Percentiles rank a stretch among this genome's conserved stretches.
Conservation (phyloP, 768 basidiomycete genomes). For the Boletus sp. region DNA sequence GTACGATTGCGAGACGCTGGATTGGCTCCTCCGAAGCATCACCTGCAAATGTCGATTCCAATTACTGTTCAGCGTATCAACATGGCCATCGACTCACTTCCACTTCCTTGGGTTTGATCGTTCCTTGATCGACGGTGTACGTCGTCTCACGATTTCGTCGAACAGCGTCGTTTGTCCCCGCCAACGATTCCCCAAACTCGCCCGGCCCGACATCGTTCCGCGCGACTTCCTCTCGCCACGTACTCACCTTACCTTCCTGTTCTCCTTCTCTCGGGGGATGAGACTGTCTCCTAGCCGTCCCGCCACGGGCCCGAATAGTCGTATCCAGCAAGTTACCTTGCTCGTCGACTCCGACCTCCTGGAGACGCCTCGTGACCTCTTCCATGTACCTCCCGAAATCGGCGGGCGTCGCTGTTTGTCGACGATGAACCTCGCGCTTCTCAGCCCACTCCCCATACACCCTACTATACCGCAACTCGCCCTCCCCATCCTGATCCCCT, state of each 20-base stretch:
- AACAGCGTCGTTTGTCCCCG: slow-evolving; percentile 13
- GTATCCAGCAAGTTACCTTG: slow-evolving; percentile 25
- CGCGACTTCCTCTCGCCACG: slow-evolving; percentile 56
- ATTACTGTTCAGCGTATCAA: not conserved
- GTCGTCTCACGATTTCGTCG: slow-evolving; percentile 13
- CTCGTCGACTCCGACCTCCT: slow-evolving; percentile 32
- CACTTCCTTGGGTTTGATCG: slow-evolving; percentile 16
- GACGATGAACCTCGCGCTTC: slow-evolving; percentile 26
- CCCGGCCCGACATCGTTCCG: slow-evolving; percentile 29
- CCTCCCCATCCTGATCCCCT: slow-evolving; percentile 1
- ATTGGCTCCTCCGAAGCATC: slow-evolving; percentile 21
- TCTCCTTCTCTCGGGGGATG: slow-evolving; percentile 15
- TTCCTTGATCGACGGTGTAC: slow-evolving; percentile 11
- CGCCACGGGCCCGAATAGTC: slow-evolving; percentile 14
- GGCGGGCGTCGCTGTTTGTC: slow-evolving; percentile 21
- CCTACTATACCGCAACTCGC: slow-evolving; percentile 23
- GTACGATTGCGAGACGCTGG: slow-evolving; percentile 21
- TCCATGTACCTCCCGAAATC: slow-evolving; percentile 29
- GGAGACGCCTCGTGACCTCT: slow-evolving; percentile 37
- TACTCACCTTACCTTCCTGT: slow-evolving; percentile 41
- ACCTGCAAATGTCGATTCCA: slow-evolving; percentile 4
- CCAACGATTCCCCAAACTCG: slow-evolving; percentile 23
- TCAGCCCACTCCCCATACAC: slow-evolving; percentile 35
- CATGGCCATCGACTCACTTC: slow-evolving; percentile 19
- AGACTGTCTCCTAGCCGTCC: not conserved